A percentile compares a stretch with the other conserved stretches of the same genome.
phyloP scores from a whole-genome alignment of 495 filamentous ascomycete species.

The Venustampulla echinocandica region DNA sequence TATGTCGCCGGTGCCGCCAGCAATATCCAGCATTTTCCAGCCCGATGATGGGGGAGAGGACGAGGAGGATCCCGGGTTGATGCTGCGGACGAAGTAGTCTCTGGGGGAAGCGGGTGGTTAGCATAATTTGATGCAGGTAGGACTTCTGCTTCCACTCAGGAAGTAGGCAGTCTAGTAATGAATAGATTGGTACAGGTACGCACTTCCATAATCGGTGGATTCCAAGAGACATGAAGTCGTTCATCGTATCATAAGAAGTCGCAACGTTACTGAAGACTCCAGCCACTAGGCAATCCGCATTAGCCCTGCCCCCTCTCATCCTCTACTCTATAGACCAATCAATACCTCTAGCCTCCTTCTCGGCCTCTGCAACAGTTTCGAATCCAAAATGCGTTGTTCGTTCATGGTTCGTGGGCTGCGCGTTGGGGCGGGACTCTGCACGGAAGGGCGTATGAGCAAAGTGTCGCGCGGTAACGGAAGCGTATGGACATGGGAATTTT shows the following conservation, averaged over 20 bases:
- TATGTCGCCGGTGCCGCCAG: constrained; percentile 95
- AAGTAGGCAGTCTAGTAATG: background rate
- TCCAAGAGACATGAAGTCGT: constrained; percentile 96
- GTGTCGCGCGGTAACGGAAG: constrained; percentile 16
- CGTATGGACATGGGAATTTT: constrained; percentile 14
- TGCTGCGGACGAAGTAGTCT: constrained; percentile 87
- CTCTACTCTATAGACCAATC: constrained; percentile 2
- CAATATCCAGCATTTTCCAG: constrained; percentile 90
- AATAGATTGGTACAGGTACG: constrained; percentile 21
- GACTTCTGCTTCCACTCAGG: too few species aligned
- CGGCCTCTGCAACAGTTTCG: constrained; percentile 70
- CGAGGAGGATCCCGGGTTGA: constrained; percentile 69
- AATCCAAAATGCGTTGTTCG: constrained; percentile 91
- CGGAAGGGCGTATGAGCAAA: constrained; percentile 8
- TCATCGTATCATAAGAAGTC: constrained; percentile 71
- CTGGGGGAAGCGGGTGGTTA: constrained; percentile 20
- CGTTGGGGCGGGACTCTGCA: constrained; percentile 28
- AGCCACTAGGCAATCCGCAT: constrained; percentile 49
- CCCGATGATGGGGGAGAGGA: constrained; percentile 34
- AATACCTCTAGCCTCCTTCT: constrained; percentile 70
- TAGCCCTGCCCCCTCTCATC: background rate
- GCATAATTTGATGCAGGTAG: too few species aligned
- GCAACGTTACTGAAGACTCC: constrained; percentile 94
- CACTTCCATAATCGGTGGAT: constrained; percentile 93
- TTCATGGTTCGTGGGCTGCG: constrained; percentile 37